phyloP scores from a whole-genome alignment of 106 monocot species.

The Cymbidium sinense region DNA sequence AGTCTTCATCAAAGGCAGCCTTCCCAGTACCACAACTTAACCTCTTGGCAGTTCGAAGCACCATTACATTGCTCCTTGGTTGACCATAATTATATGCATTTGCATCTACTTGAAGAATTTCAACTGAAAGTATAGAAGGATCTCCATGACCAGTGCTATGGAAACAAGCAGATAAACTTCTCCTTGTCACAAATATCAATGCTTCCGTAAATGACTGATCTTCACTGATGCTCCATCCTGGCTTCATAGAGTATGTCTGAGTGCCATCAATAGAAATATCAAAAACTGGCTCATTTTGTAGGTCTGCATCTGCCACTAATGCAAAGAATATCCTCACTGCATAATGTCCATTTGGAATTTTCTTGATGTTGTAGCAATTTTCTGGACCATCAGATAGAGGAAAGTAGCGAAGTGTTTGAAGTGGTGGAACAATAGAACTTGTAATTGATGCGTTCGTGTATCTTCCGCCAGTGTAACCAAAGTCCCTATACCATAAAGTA shows the following conservation, averaged over 20 bases:
- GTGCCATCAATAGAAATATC: conserved; percentile 91
- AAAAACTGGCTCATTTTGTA: conserved; percentile 74
- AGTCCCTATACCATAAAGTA: conserved; percentile 80
- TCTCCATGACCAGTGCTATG: conserved; percentile 96
- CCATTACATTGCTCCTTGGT: conserved; percentile 33
- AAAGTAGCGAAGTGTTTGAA: conserved; percentile 87
- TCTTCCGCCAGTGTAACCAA: conserved; percentile 84
- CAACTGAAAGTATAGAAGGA: conserved; percentile 84
- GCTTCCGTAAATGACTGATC: conserved; percentile 88
- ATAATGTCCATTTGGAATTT: conserved; percentile 65
- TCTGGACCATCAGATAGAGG: conserved; percentile 93
- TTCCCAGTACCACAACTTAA: conserved; percentile 67
- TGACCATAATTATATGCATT: conserved; percentile 57
- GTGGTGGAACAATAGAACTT: conserved; percentile 56
- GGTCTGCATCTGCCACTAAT: conserved; percentile 39
- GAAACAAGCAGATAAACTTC: conserved; percentile 56
- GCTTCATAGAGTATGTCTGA: conserved; percentile 65
- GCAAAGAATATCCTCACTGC: conserved; percentile 74
- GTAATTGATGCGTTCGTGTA: conserved; percentile 52
- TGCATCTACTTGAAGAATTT: conserved; percentile 77
- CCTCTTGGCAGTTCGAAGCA: conserved; percentile 78
- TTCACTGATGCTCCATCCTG: conserved; percentile 69
- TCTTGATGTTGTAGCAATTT: conserved; percentile 83
- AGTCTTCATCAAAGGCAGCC: conserved; percentile 82
- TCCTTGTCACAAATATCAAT: conserved; percentile 52